Conservation (phyloP, 345 rosid species). For the Melaleuca alternifolia region DNA sequence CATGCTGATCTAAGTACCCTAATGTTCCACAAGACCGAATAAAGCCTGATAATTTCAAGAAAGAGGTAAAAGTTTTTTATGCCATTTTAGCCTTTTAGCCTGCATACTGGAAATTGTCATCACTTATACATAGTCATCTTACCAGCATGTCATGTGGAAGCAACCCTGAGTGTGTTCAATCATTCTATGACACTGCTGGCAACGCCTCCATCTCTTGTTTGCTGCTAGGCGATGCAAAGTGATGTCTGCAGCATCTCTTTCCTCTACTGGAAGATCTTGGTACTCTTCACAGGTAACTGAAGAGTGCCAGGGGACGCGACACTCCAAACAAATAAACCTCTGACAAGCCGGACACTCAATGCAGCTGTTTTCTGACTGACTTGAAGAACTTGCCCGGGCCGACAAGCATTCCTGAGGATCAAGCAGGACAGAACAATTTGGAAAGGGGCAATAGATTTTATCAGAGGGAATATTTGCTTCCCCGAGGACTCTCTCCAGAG, state of each 20-base stretch:
- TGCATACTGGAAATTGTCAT: neutral
- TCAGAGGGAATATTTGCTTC: slow-evolving; percentile 54
- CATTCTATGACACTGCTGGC: slow-evolving; percentile 90
- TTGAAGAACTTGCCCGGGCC: slow-evolving; percentile 67
- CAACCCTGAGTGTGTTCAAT: slow-evolving; percentile 91
- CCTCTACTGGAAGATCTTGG: slow-evolving; percentile 75
- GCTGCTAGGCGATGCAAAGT: slow-evolving; percentile 75
- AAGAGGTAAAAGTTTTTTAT: neutral
- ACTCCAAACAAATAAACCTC: slow-evolving; percentile 77
- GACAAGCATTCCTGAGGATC: slow-evolving; percentile 70
- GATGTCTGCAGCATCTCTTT: slow-evolving; percentile 74
- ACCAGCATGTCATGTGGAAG: slow-evolving; percentile 96
- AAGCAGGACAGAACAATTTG: slow-evolving; percentile 69
- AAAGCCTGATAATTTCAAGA: neutral
- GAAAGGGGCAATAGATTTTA: slow-evolving; percentile 81
- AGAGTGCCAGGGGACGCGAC: slow-evolving; percentile 95
- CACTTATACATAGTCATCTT: neutral
- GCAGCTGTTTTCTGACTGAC: slow-evolving; percentile 53
- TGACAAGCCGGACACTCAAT: slow-evolving; percentile 84
- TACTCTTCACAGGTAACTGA: slow-evolving; percentile 79
- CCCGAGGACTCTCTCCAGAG: slow-evolving; percentile 48
- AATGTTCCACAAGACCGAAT: neutral
- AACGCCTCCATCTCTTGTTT: slow-evolving; percentile 86
- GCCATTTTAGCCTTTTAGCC: neutral
- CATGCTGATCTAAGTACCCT: neutral